A percentile compares a stretch with the other conserved stretches of the same genome.
Evolutionary conservation across 352 stramenopile genomes (phyloP).

Genomic region (Phytopythium oedochilum): DNA sequence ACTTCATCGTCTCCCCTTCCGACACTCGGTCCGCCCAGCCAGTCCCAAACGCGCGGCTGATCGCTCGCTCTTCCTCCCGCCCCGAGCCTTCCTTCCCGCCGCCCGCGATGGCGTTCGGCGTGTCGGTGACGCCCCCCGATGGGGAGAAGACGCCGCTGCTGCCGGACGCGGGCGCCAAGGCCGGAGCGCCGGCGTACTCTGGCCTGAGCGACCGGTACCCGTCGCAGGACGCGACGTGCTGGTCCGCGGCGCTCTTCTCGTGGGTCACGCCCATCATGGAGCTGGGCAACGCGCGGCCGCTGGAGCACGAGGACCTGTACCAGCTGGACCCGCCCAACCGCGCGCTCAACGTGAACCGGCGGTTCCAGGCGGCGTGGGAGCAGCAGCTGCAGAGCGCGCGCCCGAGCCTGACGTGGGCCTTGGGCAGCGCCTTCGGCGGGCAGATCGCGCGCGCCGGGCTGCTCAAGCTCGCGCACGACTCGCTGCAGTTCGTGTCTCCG

Average conservation of each 20-base stretch:
- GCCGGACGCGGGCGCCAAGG: constrained; percentile 47
- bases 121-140: background rate
- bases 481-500: constrained; percentile 78
- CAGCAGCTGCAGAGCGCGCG: constrained; percentile 19
- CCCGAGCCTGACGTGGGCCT: constrained; percentile 53
- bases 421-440: constrained; percentile 48
- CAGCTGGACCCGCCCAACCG: constrained; percentile 78
- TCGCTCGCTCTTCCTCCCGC: no score
- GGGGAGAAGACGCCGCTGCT: constrained; percentile 57
- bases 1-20: no score
- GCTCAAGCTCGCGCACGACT: constrained; percentile 79
- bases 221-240: constrained; percentile 45
- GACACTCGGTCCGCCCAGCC: no score
- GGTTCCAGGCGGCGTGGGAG: constrained; percentile 35
- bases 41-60: no score
- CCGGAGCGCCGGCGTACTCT: constrained; percentile 34
- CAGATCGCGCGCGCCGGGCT: constrained; percentile 49
- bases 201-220: constrained; percentile 60
- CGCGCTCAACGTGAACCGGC: constrained; percentile 4
- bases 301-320: constrained; percentile 83
- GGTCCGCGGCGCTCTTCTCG: constrained; percentile 70
- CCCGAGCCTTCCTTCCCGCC: background rate
- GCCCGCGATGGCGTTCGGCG: background rate
- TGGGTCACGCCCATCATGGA: constrained; percentile 88
- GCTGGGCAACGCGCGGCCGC: constrained; percentile 66